Evolutionary conservation across 805 yeast species (phyloP), one percentile per base, ranked within the genome.

Genomic region (Hagleromyces aurorensis): DNA sequence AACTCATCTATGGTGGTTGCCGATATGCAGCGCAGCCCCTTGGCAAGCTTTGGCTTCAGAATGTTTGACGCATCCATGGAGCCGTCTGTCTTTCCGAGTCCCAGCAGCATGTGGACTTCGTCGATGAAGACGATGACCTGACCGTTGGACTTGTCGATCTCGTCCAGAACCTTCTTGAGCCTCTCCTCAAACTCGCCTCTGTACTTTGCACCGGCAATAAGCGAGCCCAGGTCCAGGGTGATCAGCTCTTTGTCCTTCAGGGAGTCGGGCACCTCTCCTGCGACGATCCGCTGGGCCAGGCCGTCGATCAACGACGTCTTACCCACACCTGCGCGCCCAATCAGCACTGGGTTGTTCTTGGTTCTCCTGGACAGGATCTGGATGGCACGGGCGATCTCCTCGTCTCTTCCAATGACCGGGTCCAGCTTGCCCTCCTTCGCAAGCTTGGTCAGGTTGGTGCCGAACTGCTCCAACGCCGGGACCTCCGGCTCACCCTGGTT

Each of bases 301-400:
- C 97, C 98, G 52, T 91, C 98, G 74, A 91, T 81, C 34, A 91
- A 75, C 5, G 97, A 93, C 0, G 97, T 91, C 57, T 89, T 89
- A 62, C 98, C 98, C 0, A 96, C 93, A 61, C 98, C 98, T 1
- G 98, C 98, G 43, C 82, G 75, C 39, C 98, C 98, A 23, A 91
- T 86, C 32, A 89, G 58, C 1, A 91, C 94, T 0, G 98, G 98
- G 50, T 89, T 89, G 55, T 91, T 91, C 58, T 89, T 89, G 1
- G 96, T 86, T 54, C 97, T 69, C 44, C 98, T 66, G 1, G 96
- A 84, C 25, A 89, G 61, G 27, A 89, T 87, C 54, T 89, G 97
- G 33, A 89, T 79, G 0, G 97, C 89, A 36, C 98, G 67, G 35
- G 89, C 70, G 33, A 89, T 91, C 52, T 91, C 97, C 39, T 87